Evolutionary conservation across 176 grass and related monocot species (phyloP).

Genomic region (Secale cereale): DNA sequence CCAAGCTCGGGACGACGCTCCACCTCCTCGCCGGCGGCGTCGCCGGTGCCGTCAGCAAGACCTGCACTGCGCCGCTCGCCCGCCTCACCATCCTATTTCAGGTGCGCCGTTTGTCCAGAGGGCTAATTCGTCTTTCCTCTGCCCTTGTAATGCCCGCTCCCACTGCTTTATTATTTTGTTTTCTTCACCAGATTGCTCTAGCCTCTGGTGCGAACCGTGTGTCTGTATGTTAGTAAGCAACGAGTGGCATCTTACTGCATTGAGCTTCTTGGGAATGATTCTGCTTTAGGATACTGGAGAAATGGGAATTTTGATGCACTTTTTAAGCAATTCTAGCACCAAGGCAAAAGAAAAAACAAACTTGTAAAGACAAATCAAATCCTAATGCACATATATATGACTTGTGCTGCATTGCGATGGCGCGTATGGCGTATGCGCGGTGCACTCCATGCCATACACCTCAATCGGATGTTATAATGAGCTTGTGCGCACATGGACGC

Average conservation of each 20-base stretch:
- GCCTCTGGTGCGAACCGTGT: background rate
- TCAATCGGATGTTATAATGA: too few species aligned
- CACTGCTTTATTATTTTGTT: background rate
- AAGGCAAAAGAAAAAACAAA: background rate
- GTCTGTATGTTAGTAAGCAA: background rate
- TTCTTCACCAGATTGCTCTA: background rate
- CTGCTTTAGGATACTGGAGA: background rate
- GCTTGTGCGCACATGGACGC: too few species aligned
- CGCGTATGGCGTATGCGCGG: too few species aligned
- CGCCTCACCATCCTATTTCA: constrained; percentile 96
- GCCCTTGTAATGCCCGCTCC: background rate
- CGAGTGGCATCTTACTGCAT: background rate
- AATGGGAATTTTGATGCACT: background rate
- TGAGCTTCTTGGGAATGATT: background rate
- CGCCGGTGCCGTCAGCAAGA: constrained; percentile 92
- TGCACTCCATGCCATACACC: too few species aligned
- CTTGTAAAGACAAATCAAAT: background rate
- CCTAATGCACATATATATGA: background rate
- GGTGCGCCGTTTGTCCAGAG: constrained; percentile 28
- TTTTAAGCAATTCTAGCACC: background rate
- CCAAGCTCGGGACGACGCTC: constrained; percentile 56
- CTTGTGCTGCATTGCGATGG: too few species aligned
- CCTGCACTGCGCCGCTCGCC: constrained; percentile 88
- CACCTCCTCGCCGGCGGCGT: constrained; percentile 84
- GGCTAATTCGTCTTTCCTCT: background rate